These are phyloP conservation scores for Monilinia aucupariae DNA, from an alignment of 2,329 filamentous ascomycete genomes.

Conservation along the genomic window DNA sequence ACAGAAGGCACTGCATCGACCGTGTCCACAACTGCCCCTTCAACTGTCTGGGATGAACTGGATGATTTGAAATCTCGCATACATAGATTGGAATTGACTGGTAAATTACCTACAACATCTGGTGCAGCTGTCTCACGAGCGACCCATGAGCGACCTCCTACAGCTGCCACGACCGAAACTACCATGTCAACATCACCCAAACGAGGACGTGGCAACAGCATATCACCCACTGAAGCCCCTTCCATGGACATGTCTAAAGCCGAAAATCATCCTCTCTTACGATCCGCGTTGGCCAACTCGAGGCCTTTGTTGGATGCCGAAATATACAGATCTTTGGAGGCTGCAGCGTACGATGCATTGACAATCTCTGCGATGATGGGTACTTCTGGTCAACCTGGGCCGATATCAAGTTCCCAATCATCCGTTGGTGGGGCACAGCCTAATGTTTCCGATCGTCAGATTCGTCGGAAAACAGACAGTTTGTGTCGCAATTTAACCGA, in stretches of 20 bases:
- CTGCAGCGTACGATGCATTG: constrained; percentile 75
- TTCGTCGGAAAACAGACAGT: constrained; percentile 85
- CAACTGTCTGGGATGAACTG: constrained; percentile 95
- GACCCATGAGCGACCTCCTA: constrained; percentile 72
- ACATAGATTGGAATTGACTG: constrained; percentile 80
- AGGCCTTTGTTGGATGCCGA: constrained; percentile 63
- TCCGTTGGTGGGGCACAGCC: constrained; percentile 39
- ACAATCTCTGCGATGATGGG: constrained; percentile 74
- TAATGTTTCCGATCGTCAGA: constrained; percentile 68
- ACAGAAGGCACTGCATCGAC: constrained; percentile 77
- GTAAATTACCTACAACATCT: constrained; percentile 78
- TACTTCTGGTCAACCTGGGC: constrained; percentile 60
- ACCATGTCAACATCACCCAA: constrained; percentile 89
- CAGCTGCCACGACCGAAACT: constrained; percentile 85
- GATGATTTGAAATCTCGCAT: constrained; percentile 94
- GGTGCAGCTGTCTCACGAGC: constrained; percentile 64
- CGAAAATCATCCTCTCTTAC: constrained; percentile 70
- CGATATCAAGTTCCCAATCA: constrained; percentile 54
- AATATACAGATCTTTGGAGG: constrained; percentile 74
- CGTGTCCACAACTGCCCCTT: constrained; percentile 79
- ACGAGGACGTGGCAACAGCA: constrained; percentile 50
- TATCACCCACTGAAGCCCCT: constrained; percentile 43
- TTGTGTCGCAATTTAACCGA: constrained; percentile 91
- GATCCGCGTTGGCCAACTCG: constrained; percentile 74
- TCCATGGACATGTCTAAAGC: constrained; percentile 40